Evolutionary conservation across 2,329 filamentous ascomycete species (phyloP), one percentile per base, ranked within the genome.

Genomic region (Claviceps maximensis): DNA sequence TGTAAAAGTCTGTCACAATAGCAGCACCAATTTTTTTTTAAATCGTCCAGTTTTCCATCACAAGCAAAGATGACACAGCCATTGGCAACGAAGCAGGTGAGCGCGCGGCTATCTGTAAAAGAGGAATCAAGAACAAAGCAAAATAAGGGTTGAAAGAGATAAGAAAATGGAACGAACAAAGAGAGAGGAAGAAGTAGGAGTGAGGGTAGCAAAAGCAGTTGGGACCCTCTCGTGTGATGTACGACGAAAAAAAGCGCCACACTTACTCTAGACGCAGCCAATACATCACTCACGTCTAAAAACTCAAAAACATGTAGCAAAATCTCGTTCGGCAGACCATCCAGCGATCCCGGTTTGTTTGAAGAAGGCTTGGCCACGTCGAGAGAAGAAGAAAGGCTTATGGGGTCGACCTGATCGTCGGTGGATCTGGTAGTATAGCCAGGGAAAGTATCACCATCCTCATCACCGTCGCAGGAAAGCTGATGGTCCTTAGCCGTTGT

Each of bases 251-350:
- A 13, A 27, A 15, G 41, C 13, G 40, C 21, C 1, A 45, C 29
- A 72, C 73, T 65, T 72, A 82, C 78, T 68, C 78, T 72, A 50
- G 78, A 82, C 51, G 71, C 72, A 56, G 72, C 69, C 51, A 82
- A 66, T 55, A 82, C 64, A 63, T 82, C 79, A 61, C 69, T 70
- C 47, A 82, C 76, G 56, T 82, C 79, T 53, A 82, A 66, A 58
- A 74, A 78, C 51, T 72, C 69, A 56, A 81, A 66, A 44, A 82
- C 76, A 53, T 78, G 72, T 56, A 77, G 71, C 51, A 82, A 64
- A 29, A 82, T 63, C 64, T 82, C 79, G 63, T 76, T 80, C 25
- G 79, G 79, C 47, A 82, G 65, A 44, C 65, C 63, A 51, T 71
- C 68, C 65, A 69, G 59, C 53, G 62, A 58, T 55, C 58, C 50